Base-by-base conservation (phyloP, 495 filamentous ascomycete species). In the Penicillium odoratum region DNA sequence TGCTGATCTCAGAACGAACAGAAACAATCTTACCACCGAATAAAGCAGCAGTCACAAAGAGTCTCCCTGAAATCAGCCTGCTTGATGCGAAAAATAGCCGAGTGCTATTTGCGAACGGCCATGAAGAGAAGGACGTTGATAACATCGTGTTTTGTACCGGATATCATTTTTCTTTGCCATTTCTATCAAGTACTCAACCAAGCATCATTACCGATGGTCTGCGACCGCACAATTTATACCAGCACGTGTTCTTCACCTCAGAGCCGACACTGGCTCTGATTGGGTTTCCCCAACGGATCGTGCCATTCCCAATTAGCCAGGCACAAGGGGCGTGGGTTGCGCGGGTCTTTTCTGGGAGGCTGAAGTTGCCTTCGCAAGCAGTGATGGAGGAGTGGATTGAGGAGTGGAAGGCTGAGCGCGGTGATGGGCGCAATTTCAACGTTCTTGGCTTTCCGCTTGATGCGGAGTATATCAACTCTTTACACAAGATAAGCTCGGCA, bases 71-170 rank as follows among this genome's bases (percentile, higher is more conserved):
- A 49, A 58, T 58, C 3, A 36, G 43, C 7, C 50, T 48, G 0
- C 33, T 53, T 13, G 44, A 47, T 31, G 9, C 50, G 11, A 30
- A 48, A 25, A 45, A 48, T 11, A 13, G 36, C 6, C 56, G 48
- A 30, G 49, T 58, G 6, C 38, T 47, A 2, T 58, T 58, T 13
- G 21, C 26, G 29, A 31, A 58, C 31, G 56, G 50, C 0, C 56
- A 31, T 5, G 56, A 58, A 53, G 50, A 58, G 50, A 15, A 3
- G 6, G 49, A 48, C 10, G 50, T 58, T 7, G 56, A 58, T 25
- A 43, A 49, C 44, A 53, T 58, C 18, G 16, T 58, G 21, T 58
- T 58, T 25, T 58, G 56, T 44, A 58, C 56, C 33, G 56, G 56
- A 11, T 58, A 58, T 26, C 56, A 58, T 31, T 58, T 53, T 25